These are phyloP conservation scores for Globisporangium apiculatum DNA, from an alignment of 352 stramenopile species.

Conservation along the genomic window DNA sequence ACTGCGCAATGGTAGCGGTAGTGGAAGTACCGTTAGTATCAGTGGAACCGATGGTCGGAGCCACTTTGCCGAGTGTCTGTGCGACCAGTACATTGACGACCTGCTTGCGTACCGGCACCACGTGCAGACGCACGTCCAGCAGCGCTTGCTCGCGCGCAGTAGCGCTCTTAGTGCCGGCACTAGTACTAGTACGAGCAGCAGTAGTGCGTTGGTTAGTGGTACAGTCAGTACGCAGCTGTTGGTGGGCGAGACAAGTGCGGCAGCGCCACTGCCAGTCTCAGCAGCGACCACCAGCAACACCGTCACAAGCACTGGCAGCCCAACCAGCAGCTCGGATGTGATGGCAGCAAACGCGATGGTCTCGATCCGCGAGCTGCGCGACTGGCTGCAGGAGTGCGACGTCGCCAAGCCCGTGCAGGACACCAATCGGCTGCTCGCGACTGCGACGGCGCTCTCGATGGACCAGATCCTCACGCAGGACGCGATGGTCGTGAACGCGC, in stretches of 20 bases:
- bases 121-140: slow-evolving; percentile 28
- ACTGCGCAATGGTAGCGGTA: neutral
- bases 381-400: slow-evolving; percentile 40
- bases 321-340: neutral
- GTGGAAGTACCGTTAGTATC: neutral
- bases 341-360: slow-evolving; percentile 25
- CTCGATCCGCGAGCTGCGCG: slow-evolving; percentile 30
- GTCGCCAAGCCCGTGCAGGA: slow-evolving; percentile 47
- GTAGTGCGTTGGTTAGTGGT: neutral
- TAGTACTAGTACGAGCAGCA: neutral
- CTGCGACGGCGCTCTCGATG: slow-evolving; percentile 25
- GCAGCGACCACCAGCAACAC: neutral
- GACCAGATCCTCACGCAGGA: slow-evolving; percentile 58
- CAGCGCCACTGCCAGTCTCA: neutral
- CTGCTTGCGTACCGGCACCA: slow-evolving; percentile 38
- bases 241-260: too few relatives aligned
- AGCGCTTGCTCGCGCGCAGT: neutral
- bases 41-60: neutral
- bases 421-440: slow-evolving; percentile 27
- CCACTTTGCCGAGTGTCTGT: slow-evolving; percentile 35
- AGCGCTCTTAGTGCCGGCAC: neutral
- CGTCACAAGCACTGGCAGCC: neutral
- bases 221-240: neutral
- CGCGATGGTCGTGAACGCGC: slow-evolving; percentile 36
- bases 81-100: slow-evolving; percentile 55